Percentiles rank a stretch among this genome's conserved stretches.
Conservation (phyloP, 1,284 basidiomycete species). For the Tylopilus orsonianus region DNA sequence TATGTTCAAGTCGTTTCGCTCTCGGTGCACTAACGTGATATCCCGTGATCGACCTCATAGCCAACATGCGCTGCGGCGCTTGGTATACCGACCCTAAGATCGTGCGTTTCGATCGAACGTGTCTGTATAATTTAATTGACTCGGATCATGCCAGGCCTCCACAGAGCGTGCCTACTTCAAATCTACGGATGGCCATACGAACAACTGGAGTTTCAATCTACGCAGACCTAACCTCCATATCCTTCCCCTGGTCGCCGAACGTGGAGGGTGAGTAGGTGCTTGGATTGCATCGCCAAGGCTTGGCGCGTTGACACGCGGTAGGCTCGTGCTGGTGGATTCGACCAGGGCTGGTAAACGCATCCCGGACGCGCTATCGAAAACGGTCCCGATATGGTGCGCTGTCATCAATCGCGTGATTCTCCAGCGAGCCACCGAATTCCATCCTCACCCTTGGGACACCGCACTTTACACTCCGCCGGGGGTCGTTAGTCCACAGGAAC, state of each 20-base stretch:
- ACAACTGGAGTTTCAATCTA: constrained; percentile 86
- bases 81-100: constrained; percentile 86
- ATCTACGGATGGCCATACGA: constrained; percentile 92
- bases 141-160: constrained; percentile 31
- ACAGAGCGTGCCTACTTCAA: constrained; percentile 84
- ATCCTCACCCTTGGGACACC: constrained; percentile 45
- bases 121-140: neutral
- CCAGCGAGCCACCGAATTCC: constrained; percentile 27
- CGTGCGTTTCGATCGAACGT: constrained; percentile 39
- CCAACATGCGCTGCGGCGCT: constrained; percentile 90
- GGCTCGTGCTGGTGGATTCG: constrained; percentile 88
- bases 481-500: constrained; percentile 69
- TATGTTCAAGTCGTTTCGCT: constrained; percentile 46
- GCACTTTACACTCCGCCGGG: constrained; percentile 66
- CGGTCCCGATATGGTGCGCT: constrained; percentile 94
- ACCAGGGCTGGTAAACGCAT: constrained; percentile 92
- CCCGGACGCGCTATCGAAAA: constrained; percentile 94
- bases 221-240: constrained; percentile 86
- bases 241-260: constrained; percentile 54
- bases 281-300: neutral
- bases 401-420: constrained; percentile 79
- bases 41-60: constrained; percentile 37
- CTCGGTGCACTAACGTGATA: neutral
- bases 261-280: constrained; percentile 55
- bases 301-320: constrained; percentile 29